phyloP scores from a whole-genome alignment of 495 filamentous ascomycete species.

The Collariella sp. region DNA sequence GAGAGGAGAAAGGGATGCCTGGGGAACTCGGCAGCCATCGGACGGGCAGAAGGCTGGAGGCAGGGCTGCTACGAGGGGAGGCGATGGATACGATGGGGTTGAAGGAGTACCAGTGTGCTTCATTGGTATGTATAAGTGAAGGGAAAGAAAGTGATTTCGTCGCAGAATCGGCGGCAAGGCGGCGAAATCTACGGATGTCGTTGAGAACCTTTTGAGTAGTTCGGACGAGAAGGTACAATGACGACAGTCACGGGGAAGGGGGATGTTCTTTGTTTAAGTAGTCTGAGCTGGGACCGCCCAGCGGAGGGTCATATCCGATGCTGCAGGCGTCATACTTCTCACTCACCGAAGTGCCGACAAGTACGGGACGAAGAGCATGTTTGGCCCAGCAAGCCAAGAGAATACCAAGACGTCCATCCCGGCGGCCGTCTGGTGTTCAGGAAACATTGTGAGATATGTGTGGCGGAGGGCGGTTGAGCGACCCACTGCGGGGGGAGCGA shows the following conservation, averaged over 20 bases:
- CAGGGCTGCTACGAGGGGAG: background rate
- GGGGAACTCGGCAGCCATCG: slow-evolving; percentile 37
- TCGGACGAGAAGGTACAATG: background rate
- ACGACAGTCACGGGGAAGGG: background rate
- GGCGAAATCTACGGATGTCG: background rate
- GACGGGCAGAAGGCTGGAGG: background rate
- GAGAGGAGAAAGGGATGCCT: slow-evolving; percentile 47
- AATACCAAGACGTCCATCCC: slow-evolving; percentile 24
- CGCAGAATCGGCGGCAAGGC: slow-evolving; percentile 1
- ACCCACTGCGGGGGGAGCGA: slow-evolving; percentile 6
- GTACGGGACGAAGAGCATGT: background rate
- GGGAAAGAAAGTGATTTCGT: background rate
- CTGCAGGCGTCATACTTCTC: background rate
- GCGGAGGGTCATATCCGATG: background rate
- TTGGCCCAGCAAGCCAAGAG: slow-evolving; percentile 20
- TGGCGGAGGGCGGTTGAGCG: slow-evolving; percentile 4
- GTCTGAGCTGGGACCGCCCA: background rate
- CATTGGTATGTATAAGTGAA: slow-evolving; percentile 3
- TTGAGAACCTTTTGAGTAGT: background rate
- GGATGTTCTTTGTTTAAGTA: slow-evolving; percentile 12
- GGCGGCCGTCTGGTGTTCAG: background rate
- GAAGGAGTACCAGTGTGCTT: slow-evolving; percentile 1
- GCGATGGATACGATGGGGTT: background rate
- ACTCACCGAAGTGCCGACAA: slow-evolving; percentile 13
- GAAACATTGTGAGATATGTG: background rate